Base-by-base conservation (phyloP, 2,329 filamentous ascomycete genomes). In the Pseudocercospora pini-densiflorae region DNA sequence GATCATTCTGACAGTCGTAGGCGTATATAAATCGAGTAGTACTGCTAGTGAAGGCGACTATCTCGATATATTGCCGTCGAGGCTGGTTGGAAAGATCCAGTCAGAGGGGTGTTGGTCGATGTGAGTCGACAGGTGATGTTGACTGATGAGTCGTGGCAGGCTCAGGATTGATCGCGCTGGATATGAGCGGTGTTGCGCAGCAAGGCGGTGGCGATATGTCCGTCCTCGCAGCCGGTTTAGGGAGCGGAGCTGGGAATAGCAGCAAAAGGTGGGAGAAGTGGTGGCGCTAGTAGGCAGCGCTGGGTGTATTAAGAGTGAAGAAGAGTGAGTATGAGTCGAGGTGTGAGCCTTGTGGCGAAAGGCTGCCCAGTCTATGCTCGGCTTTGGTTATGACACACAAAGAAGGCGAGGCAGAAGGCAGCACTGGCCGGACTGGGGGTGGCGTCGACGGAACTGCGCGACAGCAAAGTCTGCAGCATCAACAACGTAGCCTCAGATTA, bases 11-110 rank as follows among this genome's bases (percentile, higher is more conserved):
- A 63, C 67, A 59, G 61, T 65, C 63, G 49, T 51, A 36, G 40
- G 5, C 33, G 29, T 6, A 54, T 58, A 53, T 43, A 36, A 43
- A 60, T 66, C 60, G 61, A 65, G 66, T 68, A 71, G 70, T 68
- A 51, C 59, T 64, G 55, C 68, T 70, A 72, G 62, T 70, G 53
- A 72, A 71, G 73, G 71, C 68, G 65, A 68, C 72, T 70, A 70
- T 65, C 40, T 67, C 66, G 66, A 29, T 36, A 65, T 55, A 63
- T 54, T 62, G 64, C 61, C 67, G 67, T 62, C 45, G 68, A 63
- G 70, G 66, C 67, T 70, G 71, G 68, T 68, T 64, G 67, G 67
- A 69, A 65, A 68, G 62, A 66, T 29, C 9, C 63, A 62, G 61
- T 45, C 45, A 54, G 54, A 29, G 51, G 62, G n/a, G 58, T 40